Conservation (phyloP, 1,284 basidiomycete species). For the Melampsora medusae region DNA sequence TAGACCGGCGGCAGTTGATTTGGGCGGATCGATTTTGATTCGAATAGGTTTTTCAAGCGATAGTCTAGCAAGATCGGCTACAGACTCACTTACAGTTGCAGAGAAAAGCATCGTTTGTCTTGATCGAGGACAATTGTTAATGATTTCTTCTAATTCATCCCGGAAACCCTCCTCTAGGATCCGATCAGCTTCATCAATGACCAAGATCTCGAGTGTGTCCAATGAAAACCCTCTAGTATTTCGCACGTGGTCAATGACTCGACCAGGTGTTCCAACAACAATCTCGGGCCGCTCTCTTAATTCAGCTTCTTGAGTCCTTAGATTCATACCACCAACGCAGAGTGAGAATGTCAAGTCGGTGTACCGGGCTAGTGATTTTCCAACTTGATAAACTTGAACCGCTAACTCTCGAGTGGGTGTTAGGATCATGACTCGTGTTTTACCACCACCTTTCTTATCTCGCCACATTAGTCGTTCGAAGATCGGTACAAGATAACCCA, state of each 20-base stretch:
- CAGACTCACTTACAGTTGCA: slow-evolving; percentile 94
- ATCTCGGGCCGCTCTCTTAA: slow-evolving; percentile 84
- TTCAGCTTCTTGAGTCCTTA: slow-evolving; percentile 82
- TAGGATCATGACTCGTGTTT: slow-evolving; percentile 88
- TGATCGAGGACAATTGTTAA: slow-evolving; percentile 78
- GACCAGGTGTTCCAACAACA: slow-evolving; percentile 90
- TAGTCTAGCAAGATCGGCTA: slow-evolving; percentile 88
- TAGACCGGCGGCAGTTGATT: slow-evolving; percentile 80
- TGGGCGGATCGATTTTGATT: slow-evolving; percentile 91
- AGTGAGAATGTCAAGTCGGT: slow-evolving; percentile 85
- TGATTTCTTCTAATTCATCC: slow-evolving; percentile 91
- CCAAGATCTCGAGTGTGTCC: slow-evolving; percentile 85
- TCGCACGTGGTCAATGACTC: slow-evolving; percentile 91
- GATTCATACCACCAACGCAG: slow-evolving; percentile 83
- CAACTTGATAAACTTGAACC: slow-evolving; percentile 89
- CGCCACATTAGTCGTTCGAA: slow-evolving; percentile 69
- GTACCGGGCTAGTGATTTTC: slow-evolving; percentile 75
- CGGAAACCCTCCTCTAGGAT: slow-evolving; percentile 97
- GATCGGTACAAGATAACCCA: slow-evolving; percentile 90
- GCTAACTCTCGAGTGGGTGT: slow-evolving; percentile 92
- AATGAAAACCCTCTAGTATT: slow-evolving; percentile 92
- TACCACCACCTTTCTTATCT: slow-evolving; percentile 53
- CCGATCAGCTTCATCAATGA: slow-evolving; percentile 94
- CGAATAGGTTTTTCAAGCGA: slow-evolving; percentile 86
- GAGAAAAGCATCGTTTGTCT: slow-evolving; percentile 98